Evolutionary conservation across 768 basidiomycete species (phyloP), one percentile per base, ranked within the genome.

Genomic region (Podaxis rugospora): DNA sequence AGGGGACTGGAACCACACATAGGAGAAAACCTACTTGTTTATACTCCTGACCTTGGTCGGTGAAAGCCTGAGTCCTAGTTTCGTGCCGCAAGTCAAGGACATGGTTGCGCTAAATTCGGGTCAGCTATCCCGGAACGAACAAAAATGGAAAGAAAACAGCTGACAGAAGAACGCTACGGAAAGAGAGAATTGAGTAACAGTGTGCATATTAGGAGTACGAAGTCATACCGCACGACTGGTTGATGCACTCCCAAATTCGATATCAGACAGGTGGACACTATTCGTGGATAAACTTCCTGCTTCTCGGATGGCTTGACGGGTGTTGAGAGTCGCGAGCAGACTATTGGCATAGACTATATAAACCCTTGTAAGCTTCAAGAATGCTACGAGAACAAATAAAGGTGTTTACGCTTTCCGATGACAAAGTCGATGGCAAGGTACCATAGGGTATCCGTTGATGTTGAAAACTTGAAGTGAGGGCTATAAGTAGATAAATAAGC

Each of bases 311-410:
- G 68, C 61, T 11, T 68, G 66, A 16, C 78, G 68, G 37, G 73
- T 75, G 37, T 81, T 81, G 27, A 81, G 69, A 1, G 75, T 72
- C 14, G 78, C 80, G 5, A 81, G 75, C 10, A 80, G 67, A 58
- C 78, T 79, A 64, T 80, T 80, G 13, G 79, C 78, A 47, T 79
- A 81, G n/a, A 80, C 78, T 80, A 18, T 0, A 25, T 11, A 40
- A 25, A 18, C 11, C 27, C 1, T 23, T 47, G 21, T n/a, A 21
- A 7, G 18, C 11, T 23, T 55, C 0, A 59, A 53, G 14, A 3
- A 60, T 13, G 14, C 53, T 2, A 23, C 27, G 14, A 28, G 21
- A 54, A 14, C 5, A 16, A n/a, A 1, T 49, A 36, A 23, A 4
- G 2, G 36, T 14, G 68, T 75, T 62, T 32, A 81, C 79, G 68